Conservation (phyloP, 1,284 basidiomycete genomes). For the Ustilago bromivora region DNA sequence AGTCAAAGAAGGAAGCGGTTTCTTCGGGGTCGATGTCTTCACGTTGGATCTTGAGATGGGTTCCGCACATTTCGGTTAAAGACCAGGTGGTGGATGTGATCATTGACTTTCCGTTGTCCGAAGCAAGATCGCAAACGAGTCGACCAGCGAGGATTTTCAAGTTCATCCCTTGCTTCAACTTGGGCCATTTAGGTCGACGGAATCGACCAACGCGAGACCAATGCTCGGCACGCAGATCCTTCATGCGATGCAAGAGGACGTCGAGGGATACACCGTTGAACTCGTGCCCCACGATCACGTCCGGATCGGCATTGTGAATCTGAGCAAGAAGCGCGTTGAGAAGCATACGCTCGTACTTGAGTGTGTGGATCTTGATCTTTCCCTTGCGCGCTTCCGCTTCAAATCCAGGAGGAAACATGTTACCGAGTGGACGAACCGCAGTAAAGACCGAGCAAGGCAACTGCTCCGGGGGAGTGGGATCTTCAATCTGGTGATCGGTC, state of each 20-base stretch:
- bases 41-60: slow-evolving; percentile 80
- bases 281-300: slow-evolving; percentile 94
- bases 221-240: slow-evolving; percentile 79
- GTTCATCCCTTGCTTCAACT: slow-evolving; percentile 80
- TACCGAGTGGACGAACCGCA: slow-evolving; percentile 88
- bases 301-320: slow-evolving; percentile 88
- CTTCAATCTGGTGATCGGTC: slow-evolving; percentile 74
- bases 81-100: slow-evolving; percentile 91
- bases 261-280: slow-evolving; percentile 93
- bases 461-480: slow-evolving; percentile 70
- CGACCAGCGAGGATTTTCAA: slow-evolving; percentile 86
- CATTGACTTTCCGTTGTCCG: slow-evolving; percentile 87
- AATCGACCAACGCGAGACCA: slow-evolving; percentile 96
- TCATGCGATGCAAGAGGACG: slow-evolving; percentile 89
- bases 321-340: slow-evolving; percentile 87
- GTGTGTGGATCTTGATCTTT: slow-evolving; percentile 79
- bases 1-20: slow-evolving; percentile 89
- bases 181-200: slow-evolving; percentile 84
- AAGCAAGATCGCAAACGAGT: slow-evolving; percentile 89
- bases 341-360: slow-evolving; percentile 81
- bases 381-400: slow-evolving; percentile 73
- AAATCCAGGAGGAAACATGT: slow-evolving; percentile 87
- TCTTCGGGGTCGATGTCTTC: slow-evolving; percentile 89
- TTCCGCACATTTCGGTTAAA: slow-evolving; percentile 84
- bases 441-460: slow-evolving; percentile 86